Evolutionary conservation across 73 alveolate genomes (phyloP).

Genomic region (Stentor coeruleus): DNA sequence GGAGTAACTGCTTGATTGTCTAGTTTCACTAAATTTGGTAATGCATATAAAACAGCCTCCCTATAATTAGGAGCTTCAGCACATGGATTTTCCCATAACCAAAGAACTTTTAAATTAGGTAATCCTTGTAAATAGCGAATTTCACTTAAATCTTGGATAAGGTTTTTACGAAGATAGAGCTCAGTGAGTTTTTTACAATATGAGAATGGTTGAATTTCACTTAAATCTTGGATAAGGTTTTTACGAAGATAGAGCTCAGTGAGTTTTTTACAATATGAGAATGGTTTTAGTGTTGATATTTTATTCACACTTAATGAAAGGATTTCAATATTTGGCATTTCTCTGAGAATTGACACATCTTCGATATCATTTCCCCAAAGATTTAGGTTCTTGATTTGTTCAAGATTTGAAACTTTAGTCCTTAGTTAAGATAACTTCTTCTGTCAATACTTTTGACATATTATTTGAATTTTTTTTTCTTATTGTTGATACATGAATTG

Average conservation of each 20-base stretch:
- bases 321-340: constrained; percentile 90
- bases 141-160: constrained; percentile 76
- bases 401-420: constrained; percentile 71
- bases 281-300: constrained; percentile 76
- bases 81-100: constrained; percentile 97
- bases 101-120: constrained; percentile 76
- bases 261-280: constrained; percentile 66
- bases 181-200: constrained; percentile 77
- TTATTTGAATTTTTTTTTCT: constrained; percentile 13
- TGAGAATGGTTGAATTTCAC: constrained; percentile 73
- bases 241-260: constrained; percentile 92
- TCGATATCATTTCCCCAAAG: constrained; percentile 91
- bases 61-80: constrained; percentile 80
- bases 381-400: constrained; percentile 78
- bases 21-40: constrained; percentile 85
- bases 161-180: constrained; percentile 89
- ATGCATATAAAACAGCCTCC: constrained; percentile 66
- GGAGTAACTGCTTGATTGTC: constrained; percentile 78
- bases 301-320: constrained; percentile 87
- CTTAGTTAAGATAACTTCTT: constrained; percentile 41
- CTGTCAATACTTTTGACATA: constrained; percentile 59
- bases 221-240: constrained; percentile 73
- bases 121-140: constrained; percentile 62
- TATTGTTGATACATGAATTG: too few relatives aligned
- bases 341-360: constrained; percentile 77